phyloP scores from a whole-genome alignment of 1,284 basidiomycete genomes.

The Ceratorhiza oryzae-sativae region DNA sequence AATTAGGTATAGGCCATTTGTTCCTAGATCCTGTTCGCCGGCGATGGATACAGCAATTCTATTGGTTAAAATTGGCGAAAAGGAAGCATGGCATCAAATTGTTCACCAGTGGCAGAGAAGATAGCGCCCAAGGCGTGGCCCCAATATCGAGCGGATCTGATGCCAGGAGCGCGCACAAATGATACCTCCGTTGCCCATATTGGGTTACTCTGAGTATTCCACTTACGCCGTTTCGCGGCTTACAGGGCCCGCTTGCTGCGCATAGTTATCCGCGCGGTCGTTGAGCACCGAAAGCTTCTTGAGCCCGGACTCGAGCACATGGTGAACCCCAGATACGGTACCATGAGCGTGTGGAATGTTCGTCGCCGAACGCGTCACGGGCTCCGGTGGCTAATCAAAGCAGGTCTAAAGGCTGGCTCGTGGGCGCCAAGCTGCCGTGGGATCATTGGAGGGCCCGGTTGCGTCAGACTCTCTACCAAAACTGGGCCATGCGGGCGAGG shows the following conservation, averaged over 20 bases:
- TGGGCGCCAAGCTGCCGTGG: constrained; percentile 6
- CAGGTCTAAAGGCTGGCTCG: not conserved
- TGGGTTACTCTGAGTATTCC: not conserved
- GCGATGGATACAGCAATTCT: not conserved
- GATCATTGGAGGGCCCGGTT: not conserved
- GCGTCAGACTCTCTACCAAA: not conserved
- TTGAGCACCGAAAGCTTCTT: not conserved
- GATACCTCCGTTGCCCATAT: not conserved
- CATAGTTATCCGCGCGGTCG: not conserved
- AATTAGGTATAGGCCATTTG: not conserved
- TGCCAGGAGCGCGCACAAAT: not conserved
- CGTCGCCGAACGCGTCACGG: constrained; percentile 1
- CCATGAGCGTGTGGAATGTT: not conserved
- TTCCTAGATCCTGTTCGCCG: constrained; percentile 18
- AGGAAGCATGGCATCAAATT: not conserved
- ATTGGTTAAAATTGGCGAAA: not conserved
- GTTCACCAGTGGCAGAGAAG: not conserved
- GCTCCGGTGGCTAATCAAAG: not conserved
- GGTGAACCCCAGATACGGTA: not conserved
- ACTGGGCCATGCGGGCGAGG: not conserved
- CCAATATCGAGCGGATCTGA: no score
- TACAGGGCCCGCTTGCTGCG: not conserved
- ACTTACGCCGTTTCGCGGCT: not conserved
- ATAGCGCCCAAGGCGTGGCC: not conserved
- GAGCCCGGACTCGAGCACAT: not conserved